Evolutionary conservation across 768 basidiomycete species (phyloP).

Genomic region (Peribolospora kevripleyi): DNA sequence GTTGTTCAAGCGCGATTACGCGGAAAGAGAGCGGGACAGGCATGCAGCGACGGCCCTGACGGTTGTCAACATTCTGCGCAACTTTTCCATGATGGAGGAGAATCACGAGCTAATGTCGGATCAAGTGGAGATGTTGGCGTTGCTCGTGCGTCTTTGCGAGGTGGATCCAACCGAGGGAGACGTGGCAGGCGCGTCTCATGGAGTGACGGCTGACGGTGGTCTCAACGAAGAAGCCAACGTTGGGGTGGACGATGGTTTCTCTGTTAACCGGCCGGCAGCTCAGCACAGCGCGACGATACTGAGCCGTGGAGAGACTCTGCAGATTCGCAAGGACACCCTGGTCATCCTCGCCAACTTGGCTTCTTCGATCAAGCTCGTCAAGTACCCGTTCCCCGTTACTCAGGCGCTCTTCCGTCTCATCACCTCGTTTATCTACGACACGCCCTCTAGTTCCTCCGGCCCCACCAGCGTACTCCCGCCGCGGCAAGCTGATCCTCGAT

Average conservation of each 20-base stretch:
- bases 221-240: too few species aligned
- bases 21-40: neutral
- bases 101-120: conserved; percentile 43
- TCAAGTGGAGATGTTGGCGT: conserved; percentile 37
- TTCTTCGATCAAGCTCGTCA: neutral
- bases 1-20: neutral
- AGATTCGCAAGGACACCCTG: conserved; percentile 51
- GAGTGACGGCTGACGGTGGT: too few species aligned
- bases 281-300: conserved; percentile 5
- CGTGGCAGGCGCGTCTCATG: too few species aligned
- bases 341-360: conserved; percentile 38
- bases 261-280: neutral
- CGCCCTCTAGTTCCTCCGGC: conserved; percentile 29
- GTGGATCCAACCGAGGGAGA: conserved; percentile 15
- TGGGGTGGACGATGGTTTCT: neutral
- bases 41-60: conserved; percentile 43
- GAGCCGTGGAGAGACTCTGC: conserved; percentile 23
- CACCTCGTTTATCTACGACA: conserved; percentile 50
- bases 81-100: conserved; percentile 49
- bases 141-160: conserved; percentile 44
- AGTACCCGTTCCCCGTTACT: neutral
- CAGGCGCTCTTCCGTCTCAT: conserved; percentile 37
- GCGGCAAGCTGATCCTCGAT: too few species aligned
- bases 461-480: too few species aligned
- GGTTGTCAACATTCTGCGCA: conserved; percentile 58